These are phyloP conservation scores for Irpex sp. DNA, from an alignment of 1,284 basidiomycete genomes.

Conservation along the genomic window DNA sequence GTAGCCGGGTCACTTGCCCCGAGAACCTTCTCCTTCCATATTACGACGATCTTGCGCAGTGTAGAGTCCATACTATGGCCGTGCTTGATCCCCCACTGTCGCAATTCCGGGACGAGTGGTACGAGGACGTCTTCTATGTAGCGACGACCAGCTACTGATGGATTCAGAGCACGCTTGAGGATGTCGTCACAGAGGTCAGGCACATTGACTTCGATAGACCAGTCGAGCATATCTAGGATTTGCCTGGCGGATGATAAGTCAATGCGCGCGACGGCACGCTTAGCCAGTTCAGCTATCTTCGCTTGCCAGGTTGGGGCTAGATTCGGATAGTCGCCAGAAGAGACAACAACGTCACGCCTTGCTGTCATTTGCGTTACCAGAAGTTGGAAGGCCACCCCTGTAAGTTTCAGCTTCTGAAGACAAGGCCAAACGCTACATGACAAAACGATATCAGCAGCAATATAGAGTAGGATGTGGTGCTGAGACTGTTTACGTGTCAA, in stretches of 20 bases:
- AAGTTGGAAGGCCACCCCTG: too few relatives aligned
- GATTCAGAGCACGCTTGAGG: not conserved
- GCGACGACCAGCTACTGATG: not conserved
- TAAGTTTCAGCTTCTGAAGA: too few relatives aligned
- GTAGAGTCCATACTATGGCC: not conserved
- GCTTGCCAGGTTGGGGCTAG: not conserved
- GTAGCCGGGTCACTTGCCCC: not conserved
- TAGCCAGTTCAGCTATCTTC: not conserved
- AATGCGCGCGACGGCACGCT: not conserved
- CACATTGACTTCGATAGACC: not conserved
- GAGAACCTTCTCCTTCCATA: not conserved
- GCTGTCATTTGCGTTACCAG: too few relatives aligned
- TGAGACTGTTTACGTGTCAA: too few relatives aligned
- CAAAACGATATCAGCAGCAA: too few relatives aligned
- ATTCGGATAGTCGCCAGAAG: too few relatives aligned
- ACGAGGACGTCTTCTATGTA: not conserved
- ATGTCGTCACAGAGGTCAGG: not conserved
- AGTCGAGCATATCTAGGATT: not conserved
- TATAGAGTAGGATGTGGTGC: too few relatives aligned
- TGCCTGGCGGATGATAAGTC: not conserved
- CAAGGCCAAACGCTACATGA: too few relatives aligned
- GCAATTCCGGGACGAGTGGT: not conserved
- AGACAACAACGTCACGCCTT: too few relatives aligned
- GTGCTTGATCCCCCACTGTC: not conserved
- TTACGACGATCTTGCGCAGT: not conserved